Evolutionary conservation across 345 rosid species (phyloP), one percentile per base, ranked within the genome.

Genomic region (Arabis alpina): DNA sequence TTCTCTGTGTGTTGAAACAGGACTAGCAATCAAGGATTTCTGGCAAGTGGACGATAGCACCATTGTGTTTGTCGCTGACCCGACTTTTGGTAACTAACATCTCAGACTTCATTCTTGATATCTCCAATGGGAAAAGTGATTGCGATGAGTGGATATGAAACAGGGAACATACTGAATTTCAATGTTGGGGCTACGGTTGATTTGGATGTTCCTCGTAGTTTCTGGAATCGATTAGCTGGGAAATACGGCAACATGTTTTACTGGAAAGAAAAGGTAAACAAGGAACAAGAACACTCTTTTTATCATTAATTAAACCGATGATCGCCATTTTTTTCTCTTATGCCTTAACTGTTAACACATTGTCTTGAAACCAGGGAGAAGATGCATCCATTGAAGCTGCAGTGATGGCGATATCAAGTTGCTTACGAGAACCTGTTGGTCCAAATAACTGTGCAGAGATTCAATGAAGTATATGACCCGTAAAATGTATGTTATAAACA

Each of bases 1-100:
- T 34, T 48, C 43, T 72, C 12, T 5, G 14, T 68, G 24, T 41
- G 10, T 42, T 73, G 53, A 59, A 48, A 51, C 78, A 93, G 98
- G 96, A 39, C 58, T 90, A 77, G 98, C 98, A 34, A 79, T 90
- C 72, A 87, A 79, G 77, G 95, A 90, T 49, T 93, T 80, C 49
- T 90, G 98, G 97, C 83, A 87, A 39, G 92, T 93, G 24, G 98
- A 93, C 77, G 97, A 90, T 77, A 77, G 76, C 69, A 93, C 97
- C 4, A 79, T 93, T 36, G 93, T 93, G 37, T 93, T 93, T 68
- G 93, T 93, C 12, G 94, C 93, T 44, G 98, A 90, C 67, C 96
- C 93, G 7, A 87, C 90, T 54, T 93, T 93, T 68, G 96, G 97
- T 93, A 83, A 71, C 54, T 24, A 11, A 52, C 45, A 41, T 59